These are phyloP conservation scores for Tylopilus sp. DNA, from an alignment of 1,284 basidiomycete genomes.

Conservation along the genomic window DNA sequence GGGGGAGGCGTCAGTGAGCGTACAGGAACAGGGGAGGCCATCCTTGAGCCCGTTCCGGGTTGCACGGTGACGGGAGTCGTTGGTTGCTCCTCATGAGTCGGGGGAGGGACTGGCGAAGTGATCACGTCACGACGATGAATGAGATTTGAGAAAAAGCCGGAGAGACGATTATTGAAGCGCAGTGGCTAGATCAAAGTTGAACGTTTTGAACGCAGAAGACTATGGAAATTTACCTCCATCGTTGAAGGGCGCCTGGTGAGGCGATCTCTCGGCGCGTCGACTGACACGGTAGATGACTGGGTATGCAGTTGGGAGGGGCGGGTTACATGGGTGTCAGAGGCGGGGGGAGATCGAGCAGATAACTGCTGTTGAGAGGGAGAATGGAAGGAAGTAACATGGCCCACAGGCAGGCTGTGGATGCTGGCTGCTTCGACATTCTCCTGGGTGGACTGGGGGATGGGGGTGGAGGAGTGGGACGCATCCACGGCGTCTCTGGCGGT, in stretches of 20 bases:
- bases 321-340: conserved; percentile 23
- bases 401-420: conserved; percentile 53
- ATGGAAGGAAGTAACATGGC: conserved; percentile 41
- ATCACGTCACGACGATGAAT: conserved; percentile 63
- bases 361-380: conserved; percentile 26
- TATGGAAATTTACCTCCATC: conserved; percentile 40
- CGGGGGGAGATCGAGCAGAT: conserved; percentile 26
- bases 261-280: conserved; percentile 23
- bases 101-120: conserved; percentile 28
- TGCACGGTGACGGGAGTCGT: conserved; percentile 19
- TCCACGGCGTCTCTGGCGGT: neutral
- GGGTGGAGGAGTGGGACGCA: neutral
- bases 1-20: conserved; percentile 68
- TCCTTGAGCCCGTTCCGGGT: conserved; percentile 37
- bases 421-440: conserved; percentile 45
- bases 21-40: conserved; percentile 46
- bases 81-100: conserved; percentile 29
- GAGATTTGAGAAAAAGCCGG: conserved; percentile 74
- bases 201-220: conserved; percentile 19
- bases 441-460: conserved; percentile 11
- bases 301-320: conserved; percentile 24
- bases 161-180: conserved; percentile 65
- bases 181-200: conserved; percentile 36
- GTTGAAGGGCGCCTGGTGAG: conserved; percentile 41
- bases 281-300: conserved; percentile 11